Evolutionary conservation across 2,329 filamentous ascomycete species (phyloP), one percentile per base, ranked within the genome.

Genomic region (Alternaria atra): DNA sequence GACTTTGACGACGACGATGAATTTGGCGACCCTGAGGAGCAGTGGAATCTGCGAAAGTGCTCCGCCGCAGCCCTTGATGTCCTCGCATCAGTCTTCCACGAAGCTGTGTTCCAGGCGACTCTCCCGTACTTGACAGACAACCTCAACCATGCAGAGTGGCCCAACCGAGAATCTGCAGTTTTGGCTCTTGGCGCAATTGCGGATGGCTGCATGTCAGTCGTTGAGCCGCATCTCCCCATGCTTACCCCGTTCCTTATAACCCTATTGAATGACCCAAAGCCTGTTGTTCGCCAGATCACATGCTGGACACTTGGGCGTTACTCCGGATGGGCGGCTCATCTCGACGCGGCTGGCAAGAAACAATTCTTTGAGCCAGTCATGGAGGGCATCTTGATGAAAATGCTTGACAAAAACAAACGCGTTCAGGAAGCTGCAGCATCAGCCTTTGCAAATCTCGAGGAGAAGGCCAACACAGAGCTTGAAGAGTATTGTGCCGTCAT

Each of bases 231-330:
- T 79, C 86, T 99, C 30, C 93, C 93, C 2, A 91, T 97, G 75
- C 85, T 99, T 40, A 89, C 98, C 2, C 91, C 93, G 1, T 99
- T 97, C 77, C 86, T 99, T 48, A 91, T 98, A 68, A 90, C 91
- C 7, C 86, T 97, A 0, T 85, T 99, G 35, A 87, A 91, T 58
- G 95, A 99, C 74, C 76, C 86, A 1, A 93, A 97, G 79, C 93
- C 95, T 13, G 91, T 98, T 13, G 94, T 99, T 37, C 87, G 95
- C 63, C 93, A 97, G 76, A 99, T 99, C 68, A 98, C 94, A 25
- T 99, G 95, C 80, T 99, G 95, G 95, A 96, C 95, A 6, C 86
- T 99, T 23, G 94, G 94, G 17, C 88, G 95, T 46, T 99, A 97
- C 79, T 97, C 95, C 5, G 85, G 89, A 44, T 99, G 95, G 95